A percentile compares a stretch with the other conserved stretches of the same genome.
Evolutionary conservation across 768 basidiomycete genomes (phyloP).

Genomic region (Tulasnella sp.): DNA sequence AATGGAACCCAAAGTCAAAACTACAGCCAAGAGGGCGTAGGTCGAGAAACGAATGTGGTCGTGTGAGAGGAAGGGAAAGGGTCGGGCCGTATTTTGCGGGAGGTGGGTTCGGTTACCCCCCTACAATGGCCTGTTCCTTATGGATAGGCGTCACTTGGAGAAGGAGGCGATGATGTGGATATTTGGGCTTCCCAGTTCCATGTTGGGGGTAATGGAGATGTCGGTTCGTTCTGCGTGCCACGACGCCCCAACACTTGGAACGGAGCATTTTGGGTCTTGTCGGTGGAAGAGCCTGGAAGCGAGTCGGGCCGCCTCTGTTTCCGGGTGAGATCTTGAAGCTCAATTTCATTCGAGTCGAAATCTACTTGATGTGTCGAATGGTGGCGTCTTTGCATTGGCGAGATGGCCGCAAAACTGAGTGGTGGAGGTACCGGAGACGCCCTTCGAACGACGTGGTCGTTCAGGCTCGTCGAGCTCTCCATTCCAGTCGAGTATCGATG

Average conservation of each 20-base stretch:
- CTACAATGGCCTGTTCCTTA: not conserved
- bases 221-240: not conserved
- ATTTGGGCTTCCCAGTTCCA: not conserved
- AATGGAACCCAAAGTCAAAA: not conserved
- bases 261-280: not conserved
- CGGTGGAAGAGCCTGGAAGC: not conserved
- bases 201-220: not conserved
- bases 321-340: not conserved
- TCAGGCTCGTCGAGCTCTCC: not conserved
- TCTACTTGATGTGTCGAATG: not conserved
- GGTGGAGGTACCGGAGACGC: not conserved
- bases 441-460: not conserved
- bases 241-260: not conserved
- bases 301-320: not conserved
- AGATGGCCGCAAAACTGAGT: not conserved
- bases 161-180: not conserved
- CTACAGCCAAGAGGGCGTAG: not conserved
- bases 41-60: not conserved
- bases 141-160: not conserved
- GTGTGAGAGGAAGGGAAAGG: not conserved
- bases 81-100: too few species aligned
- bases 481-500: not conserved
- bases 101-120: not conserved
- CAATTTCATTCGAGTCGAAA: not conserved
- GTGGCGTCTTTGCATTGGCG: not conserved